Evolutionary conservation across 2,329 filamentous ascomycete species (phyloP).

Genomic region (Diaporthe australafricana): DNA sequence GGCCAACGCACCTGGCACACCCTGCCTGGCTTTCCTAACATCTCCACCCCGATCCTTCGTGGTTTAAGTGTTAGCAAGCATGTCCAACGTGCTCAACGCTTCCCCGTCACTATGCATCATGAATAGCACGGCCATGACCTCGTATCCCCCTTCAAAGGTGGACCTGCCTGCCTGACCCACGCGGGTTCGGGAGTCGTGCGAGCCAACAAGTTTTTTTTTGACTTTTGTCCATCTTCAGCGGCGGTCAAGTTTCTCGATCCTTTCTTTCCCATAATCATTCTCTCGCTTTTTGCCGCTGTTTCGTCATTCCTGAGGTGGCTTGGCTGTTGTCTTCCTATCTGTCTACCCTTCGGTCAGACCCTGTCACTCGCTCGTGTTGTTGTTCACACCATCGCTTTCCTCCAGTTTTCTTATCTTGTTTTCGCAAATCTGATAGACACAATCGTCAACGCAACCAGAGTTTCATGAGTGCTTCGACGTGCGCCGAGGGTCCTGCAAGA

Average conservation of each 20-base stretch:
- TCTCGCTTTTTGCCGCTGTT: slow-evolving; percentile 8
- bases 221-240: slow-evolving; percentile 25
- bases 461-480: slow-evolving; percentile 30
- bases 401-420: not conserved
- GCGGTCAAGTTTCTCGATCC: slow-evolving; percentile 2
- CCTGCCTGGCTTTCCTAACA: slow-evolving; percentile 22
- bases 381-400: slow-evolving; percentile 30
- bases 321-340: slow-evolving; percentile 34
- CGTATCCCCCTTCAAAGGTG: slow-evolving; percentile 28
- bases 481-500: slow-evolving; percentile 35
- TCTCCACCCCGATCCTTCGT: not conserved
- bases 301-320: slow-evolving; percentile 19
- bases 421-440: not conserved
- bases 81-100: not conserved
- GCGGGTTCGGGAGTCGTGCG: slow-evolving; percentile 13
- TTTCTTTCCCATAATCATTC: slow-evolving; percentile 20
- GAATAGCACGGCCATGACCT: slow-evolving; percentile 27
- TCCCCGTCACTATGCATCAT: slow-evolving; percentile 27
- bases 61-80: not conserved
- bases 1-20: slow-evolving; percentile 18
- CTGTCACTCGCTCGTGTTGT: slow-evolving; percentile 35
- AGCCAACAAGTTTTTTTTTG: slow-evolving; percentile 22
- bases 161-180: slow-evolving; percentile 27
- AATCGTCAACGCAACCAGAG: not conserved
- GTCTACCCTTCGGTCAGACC: slow-evolving; percentile 20